Evolutionary conservation across 306 rosid species (phyloP).

Genomic region (Rosa lucieae): DNA sequence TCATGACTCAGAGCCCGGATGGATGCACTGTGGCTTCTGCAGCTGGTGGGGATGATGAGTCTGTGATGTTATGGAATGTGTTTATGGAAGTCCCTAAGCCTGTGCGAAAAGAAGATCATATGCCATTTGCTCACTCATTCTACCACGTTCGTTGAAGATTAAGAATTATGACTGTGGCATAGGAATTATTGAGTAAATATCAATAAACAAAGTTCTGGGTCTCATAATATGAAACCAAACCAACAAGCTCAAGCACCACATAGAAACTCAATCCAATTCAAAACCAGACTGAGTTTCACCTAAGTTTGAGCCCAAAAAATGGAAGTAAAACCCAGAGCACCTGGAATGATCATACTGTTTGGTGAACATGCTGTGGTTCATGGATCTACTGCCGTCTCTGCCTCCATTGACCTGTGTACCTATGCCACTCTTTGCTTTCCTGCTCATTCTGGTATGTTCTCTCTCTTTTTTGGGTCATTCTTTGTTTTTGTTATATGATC

Average conservation of each 20-base stretch:
- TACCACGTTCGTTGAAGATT: too few relatives aligned
- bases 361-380: conserved; percentile 98
- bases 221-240: too few relatives aligned
- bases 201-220: too few relatives aligned
- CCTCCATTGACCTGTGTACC: conserved; percentile 77
- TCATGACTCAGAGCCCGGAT: conserved; percentile 56
- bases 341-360: conserved; percentile 82
- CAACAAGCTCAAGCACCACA: not conserved
- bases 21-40: conserved; percentile 55
- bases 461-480: not conserved
- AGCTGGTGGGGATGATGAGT: conserved; percentile 37
- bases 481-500: conserved; percentile 1
- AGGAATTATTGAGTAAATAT: too few relatives aligned
- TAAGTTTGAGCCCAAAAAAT: conserved; percentile 20
- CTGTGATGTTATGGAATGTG: conserved; percentile 46
- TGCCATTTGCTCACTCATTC: too few relatives aligned
- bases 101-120: too few relatives aligned
- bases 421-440: conserved; percentile 68
- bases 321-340: conserved; percentile 93
- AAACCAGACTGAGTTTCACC: not conserved
- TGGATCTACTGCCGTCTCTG: conserved; percentile 91
- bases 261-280: not conserved
- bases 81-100: conserved; percentile 11
- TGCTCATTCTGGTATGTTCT: conserved; percentile 55
- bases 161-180: too few relatives aligned